A percentile compares a stretch with the other conserved stretches of the same genome.
Evolutionary conservation across 306 rosid species (phyloP).

Genomic region (Castanospermum australe): DNA sequence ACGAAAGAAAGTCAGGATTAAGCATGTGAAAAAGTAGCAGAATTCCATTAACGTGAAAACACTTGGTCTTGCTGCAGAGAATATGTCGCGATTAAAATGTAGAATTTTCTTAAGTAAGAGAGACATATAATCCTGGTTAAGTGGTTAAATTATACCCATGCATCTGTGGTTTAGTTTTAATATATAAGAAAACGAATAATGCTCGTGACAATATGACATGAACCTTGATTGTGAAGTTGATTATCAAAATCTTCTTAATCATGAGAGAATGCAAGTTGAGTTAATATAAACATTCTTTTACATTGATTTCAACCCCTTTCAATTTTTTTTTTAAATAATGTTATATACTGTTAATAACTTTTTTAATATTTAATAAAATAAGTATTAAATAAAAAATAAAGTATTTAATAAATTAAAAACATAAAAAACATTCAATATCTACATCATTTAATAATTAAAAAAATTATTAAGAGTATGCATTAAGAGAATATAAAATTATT

Average conservation of each 20-base stretch:
- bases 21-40: not conserved
- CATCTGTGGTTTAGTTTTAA: too few species aligned
- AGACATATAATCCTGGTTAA: not conserved
- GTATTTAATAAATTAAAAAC: too few species aligned
- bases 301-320: not conserved
- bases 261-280: not conserved
- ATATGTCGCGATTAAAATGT: not conserved
- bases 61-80: not conserved
- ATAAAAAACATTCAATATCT: too few species aligned
- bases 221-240: not conserved
- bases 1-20: not conserved
- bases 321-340: too few species aligned
- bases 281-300: not conserved
- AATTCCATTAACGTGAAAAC: conserved; percentile 1
- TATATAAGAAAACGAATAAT: not conserved
- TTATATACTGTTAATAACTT: too few species aligned
- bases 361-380: too few species aligned
- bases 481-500: too few species aligned
- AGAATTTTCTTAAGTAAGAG: not conserved
- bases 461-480: too few species aligned
- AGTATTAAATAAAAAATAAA: too few species aligned
- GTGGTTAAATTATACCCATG: too few species aligned
- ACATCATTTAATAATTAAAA: too few species aligned
- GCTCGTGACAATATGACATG: not conserved
- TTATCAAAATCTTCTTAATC: not conserved